Percentiles rank a stretch among this genome's conserved stretches.
These are phyloP conservation scores for Backusella circina DNA, from an alignment of 192 early-diverging fungal species.

Conservation along the genomic window DNA sequence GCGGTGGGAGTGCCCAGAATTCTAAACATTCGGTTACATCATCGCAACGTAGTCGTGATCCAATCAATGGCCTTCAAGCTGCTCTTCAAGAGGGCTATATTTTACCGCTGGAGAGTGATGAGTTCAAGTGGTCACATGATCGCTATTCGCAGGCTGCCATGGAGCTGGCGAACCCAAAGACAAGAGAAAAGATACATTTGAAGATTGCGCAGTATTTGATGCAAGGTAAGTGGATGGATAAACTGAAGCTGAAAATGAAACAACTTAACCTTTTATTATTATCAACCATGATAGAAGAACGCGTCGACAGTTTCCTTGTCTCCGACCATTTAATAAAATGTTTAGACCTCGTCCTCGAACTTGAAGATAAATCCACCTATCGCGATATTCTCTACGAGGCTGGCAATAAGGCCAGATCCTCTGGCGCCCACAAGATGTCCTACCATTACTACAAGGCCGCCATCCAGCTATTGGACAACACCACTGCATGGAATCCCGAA, in stretches of 20 bases:
- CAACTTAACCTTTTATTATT: background rate
- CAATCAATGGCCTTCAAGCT: conserved; percentile 30
- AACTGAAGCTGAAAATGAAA: background rate
- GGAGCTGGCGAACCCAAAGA: conserved; percentile 18
- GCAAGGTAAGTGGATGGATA: background rate
- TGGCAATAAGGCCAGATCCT: conserved; percentile 12
- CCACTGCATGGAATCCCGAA: conserved; percentile 6
- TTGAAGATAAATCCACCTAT: conserved; percentile 10
- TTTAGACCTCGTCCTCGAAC: background rate
- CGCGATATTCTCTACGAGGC: conserved; percentile 18
- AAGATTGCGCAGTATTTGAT: conserved; percentile 27
- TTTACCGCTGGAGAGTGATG: conserved; percentile 27
- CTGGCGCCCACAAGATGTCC: conserved; percentile 29
- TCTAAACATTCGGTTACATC: background rate
- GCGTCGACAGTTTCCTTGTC: conserved; percentile 13
- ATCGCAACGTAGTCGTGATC: conserved; percentile 1
- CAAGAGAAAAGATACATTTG: conserved; percentile 26
- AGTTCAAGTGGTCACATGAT: conserved; percentile 33
- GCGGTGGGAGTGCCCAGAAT: background rate
- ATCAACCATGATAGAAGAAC: background rate
- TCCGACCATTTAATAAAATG: conserved; percentile 31
- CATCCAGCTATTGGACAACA: background rate
- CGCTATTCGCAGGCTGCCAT: conserved; percentile 34
- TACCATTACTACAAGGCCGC: conserved; percentile 18
- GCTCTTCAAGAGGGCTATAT: conserved; percentile 31